These are phyloP conservation scores for Sugiyamaella floridensis DNA, from an alignment of 805 yeast genomes.

Conservation along the genomic window DNA sequence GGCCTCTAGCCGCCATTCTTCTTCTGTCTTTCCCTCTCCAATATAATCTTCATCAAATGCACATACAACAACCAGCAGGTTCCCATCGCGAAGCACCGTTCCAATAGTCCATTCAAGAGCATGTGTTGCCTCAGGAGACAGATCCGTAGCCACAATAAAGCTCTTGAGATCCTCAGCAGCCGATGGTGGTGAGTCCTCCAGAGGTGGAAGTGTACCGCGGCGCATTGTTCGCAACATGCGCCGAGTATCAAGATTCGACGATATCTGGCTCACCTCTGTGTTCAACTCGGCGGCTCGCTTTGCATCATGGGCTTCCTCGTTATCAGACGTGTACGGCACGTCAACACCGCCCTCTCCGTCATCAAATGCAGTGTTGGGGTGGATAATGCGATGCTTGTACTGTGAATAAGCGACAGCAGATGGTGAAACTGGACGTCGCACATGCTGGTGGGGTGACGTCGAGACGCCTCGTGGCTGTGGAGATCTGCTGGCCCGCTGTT, in stretches of 20 bases:
- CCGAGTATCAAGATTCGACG: slow-evolving; percentile 44
- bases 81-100: slow-evolving; percentile 72
- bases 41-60: slow-evolving; percentile 30
- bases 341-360: slow-evolving; percentile 22
- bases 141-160: slow-evolving; percentile 72
- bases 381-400: slow-evolving; percentile 53
- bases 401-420: slow-evolving; percentile 48
- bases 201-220: slow-evolving; percentile 56
- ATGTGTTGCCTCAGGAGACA: slow-evolving; percentile 72
- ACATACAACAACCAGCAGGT: slow-evolving; percentile 63
- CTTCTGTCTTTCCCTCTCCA: slow-evolving; percentile 22
- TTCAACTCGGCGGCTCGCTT: slow-evolving; percentile 50
- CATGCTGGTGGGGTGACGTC: slow-evolving; percentile 15
- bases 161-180: slow-evolving; percentile 35
- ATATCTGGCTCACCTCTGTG: slow-evolving; percentile 49
- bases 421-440: slow-evolving; percentile 13
- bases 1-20: slow-evolving; percentile 36
- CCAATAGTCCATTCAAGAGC: slow-evolving; percentile 89
- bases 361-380: slow-evolving; percentile 44
- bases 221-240: slow-evolving; percentile 66
- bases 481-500: background rate
- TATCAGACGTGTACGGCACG: slow-evolving; percentile 62
- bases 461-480: slow-evolving; percentile 3
- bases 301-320: slow-evolving; percentile 56
- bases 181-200: slow-evolving; percentile 23